phyloP scores from a whole-genome alignment of 2,329 filamentous ascomycete species.

The Pseudogymnoascus sp. region DNA sequence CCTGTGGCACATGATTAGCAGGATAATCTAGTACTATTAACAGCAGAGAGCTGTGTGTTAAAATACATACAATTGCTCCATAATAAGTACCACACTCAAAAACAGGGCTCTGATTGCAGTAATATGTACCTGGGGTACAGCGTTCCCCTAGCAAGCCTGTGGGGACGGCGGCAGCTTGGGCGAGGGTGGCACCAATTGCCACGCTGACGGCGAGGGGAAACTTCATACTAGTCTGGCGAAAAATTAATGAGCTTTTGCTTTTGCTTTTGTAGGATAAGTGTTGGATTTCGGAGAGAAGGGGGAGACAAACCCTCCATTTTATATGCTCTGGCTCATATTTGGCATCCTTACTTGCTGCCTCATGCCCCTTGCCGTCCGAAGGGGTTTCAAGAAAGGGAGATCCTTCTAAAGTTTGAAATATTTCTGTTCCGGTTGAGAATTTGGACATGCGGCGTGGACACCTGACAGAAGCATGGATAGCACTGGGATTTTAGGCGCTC shows the following conservation, averaged over 20 bases:
- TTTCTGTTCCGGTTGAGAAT: too few relatives aligned
- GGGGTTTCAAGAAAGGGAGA: background rate
- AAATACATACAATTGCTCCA: background rate
- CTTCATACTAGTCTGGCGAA: background rate
- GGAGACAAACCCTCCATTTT: background rate
- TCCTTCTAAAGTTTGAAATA: too few relatives aligned
- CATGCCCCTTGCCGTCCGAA: background rate
- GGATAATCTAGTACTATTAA: background rate
- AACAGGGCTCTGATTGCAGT: background rate
- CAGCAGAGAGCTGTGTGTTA: background rate
- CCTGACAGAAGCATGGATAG: background rate
- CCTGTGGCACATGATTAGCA: background rate
- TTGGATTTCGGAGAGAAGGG: background rate
- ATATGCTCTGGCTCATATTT: background rate
- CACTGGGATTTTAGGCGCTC: background rate
- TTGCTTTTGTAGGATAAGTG: background rate
- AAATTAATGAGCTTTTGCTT: background rate
- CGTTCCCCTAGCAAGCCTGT: background rate
- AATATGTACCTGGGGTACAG: background rate
- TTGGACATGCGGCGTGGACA: background rate
- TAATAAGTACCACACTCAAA: background rate
- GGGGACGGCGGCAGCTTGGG: background rate
- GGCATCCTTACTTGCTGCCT: background rate
- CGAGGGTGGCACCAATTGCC: background rate
- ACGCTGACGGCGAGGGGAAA: background rate